These are phyloP conservation scores for Boletus albobrunnescens DNA, from an alignment of 1,284 basidiomycete species.

Conservation along the genomic window DNA sequence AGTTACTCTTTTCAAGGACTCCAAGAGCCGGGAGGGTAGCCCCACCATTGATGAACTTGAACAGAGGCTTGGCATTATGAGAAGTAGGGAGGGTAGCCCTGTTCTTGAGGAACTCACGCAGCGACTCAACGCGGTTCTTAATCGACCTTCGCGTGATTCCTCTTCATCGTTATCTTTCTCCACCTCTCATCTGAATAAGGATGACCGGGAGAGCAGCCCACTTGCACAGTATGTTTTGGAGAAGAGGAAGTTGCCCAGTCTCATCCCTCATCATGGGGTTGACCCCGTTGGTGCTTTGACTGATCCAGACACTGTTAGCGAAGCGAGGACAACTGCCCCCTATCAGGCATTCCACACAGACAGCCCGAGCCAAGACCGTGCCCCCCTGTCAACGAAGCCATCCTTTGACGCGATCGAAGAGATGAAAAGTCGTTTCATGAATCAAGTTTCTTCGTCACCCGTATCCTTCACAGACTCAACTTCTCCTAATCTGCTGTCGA, in stretches of 20 bases:
- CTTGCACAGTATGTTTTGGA: conserved; percentile 27
- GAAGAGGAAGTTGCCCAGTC: conserved; percentile 20
- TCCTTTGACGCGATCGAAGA: conserved; percentile 55
- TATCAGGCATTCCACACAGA: conserved; percentile 6
- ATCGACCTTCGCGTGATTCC: conserved; percentile 33
- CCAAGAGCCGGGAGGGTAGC: conserved; percentile 45
- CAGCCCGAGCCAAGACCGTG: conserved; percentile 14
- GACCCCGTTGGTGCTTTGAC: conserved; percentile 5
- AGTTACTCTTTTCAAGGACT: conserved; percentile 37
- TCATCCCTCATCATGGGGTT: background rate
- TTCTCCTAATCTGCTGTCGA: conserved; percentile 12
- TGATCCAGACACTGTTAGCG: conserved; percentile 4
- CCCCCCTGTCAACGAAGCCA: conserved; percentile 31
- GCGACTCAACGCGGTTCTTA: conserved; percentile 44
- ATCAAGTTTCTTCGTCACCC: conserved; percentile 32
- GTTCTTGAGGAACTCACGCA: conserved; percentile 55
- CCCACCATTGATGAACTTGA: conserved; percentile 56
- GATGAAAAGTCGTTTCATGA: conserved; percentile 59
- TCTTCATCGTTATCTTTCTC: conserved; percentile 13
- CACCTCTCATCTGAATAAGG: conserved; percentile 6
- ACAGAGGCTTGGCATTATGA: conserved; percentile 50
- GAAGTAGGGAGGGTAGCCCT: conserved; percentile 59
- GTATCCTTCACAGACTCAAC: conserved; percentile 20
- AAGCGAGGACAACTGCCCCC: conserved; percentile 2
- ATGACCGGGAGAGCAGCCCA: conserved; percentile 31